phyloP scores from a whole-genome alignment of 1,284 basidiomycete genomes.

The Lignosus rhinocerotis region DNA sequence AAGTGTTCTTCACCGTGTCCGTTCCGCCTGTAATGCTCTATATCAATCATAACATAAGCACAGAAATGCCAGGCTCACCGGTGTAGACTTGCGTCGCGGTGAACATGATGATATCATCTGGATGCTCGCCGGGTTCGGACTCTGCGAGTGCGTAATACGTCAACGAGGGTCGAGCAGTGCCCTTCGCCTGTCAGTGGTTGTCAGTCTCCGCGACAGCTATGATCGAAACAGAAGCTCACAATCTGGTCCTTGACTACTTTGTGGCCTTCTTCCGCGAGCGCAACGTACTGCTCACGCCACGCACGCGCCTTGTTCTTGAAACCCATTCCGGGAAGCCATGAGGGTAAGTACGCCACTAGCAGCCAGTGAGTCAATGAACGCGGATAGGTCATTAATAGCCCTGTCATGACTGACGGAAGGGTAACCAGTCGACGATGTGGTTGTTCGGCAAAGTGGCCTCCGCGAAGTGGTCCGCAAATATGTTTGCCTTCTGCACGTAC shows the following conservation, averaged over 20 bases:
- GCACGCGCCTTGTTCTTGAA: conserved; percentile 22
- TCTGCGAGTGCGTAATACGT: conserved; percentile 50
- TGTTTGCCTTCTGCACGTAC: conserved; percentile 25
- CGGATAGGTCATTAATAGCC: not conserved
- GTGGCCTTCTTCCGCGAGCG: conserved; percentile 11
- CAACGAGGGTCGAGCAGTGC: conserved; percentile 21
- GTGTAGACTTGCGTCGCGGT: conserved; percentile 16
- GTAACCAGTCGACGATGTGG: conserved; percentile 32
- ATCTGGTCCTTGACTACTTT: conserved; percentile 15
- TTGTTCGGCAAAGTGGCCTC: conserved; percentile 27
- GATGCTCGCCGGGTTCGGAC: conserved; percentile 41
- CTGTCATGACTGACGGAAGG: conserved; percentile 26
- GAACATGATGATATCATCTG: conserved; percentile 13
- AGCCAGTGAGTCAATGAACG: not conserved
- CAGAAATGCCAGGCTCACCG: not conserved
- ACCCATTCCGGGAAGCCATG: conserved; percentile 24
- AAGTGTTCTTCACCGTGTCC: conserved; percentile 8
- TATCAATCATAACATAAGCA: conserved; percentile 52
- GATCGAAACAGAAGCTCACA: not conserved
- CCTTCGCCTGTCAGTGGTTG: conserved; percentile 33
- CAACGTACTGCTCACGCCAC: conserved; percentile 13
- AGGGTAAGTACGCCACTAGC: conserved; percentile 24
- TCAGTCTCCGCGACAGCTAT: conserved; percentile 56
- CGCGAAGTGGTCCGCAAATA: conserved; percentile 21
- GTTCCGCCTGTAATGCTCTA: conserved; percentile 23